Base-by-base conservation (phyloP, 2,329 filamentous ascomycete genomes). In the Verticillium dahliae region DNA sequence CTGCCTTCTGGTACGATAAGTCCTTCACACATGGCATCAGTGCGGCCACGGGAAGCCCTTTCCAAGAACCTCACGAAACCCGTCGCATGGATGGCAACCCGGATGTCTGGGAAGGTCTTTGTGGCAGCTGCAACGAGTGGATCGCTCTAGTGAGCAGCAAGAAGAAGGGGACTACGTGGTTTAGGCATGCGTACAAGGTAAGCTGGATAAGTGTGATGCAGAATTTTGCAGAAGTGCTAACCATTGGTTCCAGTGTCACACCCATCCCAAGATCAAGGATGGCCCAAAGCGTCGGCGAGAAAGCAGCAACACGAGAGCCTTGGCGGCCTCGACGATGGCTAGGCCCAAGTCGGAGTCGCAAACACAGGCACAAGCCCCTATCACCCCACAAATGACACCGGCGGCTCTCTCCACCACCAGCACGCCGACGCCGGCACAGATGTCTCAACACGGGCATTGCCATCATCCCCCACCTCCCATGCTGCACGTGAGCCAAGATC, bases 91-190 rank as follows among this genome's bases (percentile, higher is more conserved):
- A 92, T 71, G 88, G 89, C 45, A 93, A 92, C 69, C 86, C 90
- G 3, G 90, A 92, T 70, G 89, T 92, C 3, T 92, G 89, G 88
- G 90, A 94, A 71, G 90, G 89, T 2, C 80, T 92, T 6, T 94
- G 90, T 69, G 86, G 89, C 58, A 89, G 86, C 70, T 93, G 90
- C 75, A 89, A 88, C 66, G 89, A 92, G 64, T 93, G 90, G 90
- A 88, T 93, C 67, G 87, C 89, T 13, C 78, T 93, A 39, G 89
- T 92, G 52, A 93, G 89, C 76, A 92, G 88, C 73, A 94, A 94
- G 78, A 94, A 94, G 80, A 93, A 94, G 78, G 90, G 90, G n/a
- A 96, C 91, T 1, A 93, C 91, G 3, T 96, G 91, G 90, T 96
- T 94, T 74, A 82, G 91, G 66, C 91, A 96, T 74, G 90, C 91